Evolutionary conservation across 495 filamentous ascomycete genomes (phyloP), one percentile per base, ranked within the genome.

Genomic region (Talaromyces ruber): DNA sequence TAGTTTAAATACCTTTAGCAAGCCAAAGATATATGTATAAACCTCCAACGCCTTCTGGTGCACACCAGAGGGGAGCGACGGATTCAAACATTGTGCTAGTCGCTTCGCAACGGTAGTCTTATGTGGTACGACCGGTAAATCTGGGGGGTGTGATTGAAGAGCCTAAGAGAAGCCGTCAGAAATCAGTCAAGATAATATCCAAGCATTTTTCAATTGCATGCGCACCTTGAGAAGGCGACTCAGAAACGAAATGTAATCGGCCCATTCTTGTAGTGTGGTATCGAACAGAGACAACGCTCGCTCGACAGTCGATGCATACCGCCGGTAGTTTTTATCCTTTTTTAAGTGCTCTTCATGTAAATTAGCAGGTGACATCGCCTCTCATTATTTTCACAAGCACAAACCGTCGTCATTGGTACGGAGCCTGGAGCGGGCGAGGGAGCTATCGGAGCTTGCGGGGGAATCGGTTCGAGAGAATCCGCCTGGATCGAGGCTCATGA

Each of bases 1-100:
- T 11, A n/a, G 22, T 37, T 62, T 9, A 61, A 58, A 14, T 62
- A 73, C 71, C 69, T 71, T 74, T 8, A 80, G 74, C 50, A 75
- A 60, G 34, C 70, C 74, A 65, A 99, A 99, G 62, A 98, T 88
- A 65, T 90, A 91, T 7, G 77, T 82, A 72, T 98, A 98, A 32
- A 98, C 91, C 72, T 98, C 94, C 29, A 99, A 82, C 4, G 94
- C 86, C 70, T 98, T 98, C 70, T 98, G 95, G 76, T 99, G 94
- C n/a, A 99, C 94, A 22, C 95, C 94, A 0, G 94, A 96, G 30
- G 94, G 94, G 43, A 99, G 77, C 2, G 88, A 87, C 34, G 95
- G 92, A 69, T 97, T 94, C 64, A 99, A 79, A 65, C 94, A 98
- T 82, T 98, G 94, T 28, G 95, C 89, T 22, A 99, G 79, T 58